Evolutionary conservation across 441 rosid genomes (phyloP).

Genomic region (Manihot esculenta): DNA sequence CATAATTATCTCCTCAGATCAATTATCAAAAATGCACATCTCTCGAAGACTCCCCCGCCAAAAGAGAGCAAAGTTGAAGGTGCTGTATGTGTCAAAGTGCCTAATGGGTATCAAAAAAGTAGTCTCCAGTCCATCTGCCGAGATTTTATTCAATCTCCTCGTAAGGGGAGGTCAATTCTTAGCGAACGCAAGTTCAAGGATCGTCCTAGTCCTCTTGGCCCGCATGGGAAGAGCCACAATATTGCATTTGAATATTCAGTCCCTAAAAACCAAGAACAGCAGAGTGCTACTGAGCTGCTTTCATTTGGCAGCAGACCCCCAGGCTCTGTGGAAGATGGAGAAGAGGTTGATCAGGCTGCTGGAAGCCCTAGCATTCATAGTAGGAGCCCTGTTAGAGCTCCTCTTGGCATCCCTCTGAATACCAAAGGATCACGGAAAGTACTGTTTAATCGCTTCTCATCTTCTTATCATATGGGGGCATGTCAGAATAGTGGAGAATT

Average conservation of each 20-base stretch:
- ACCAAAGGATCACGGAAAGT: slow-evolving; percentile 31
- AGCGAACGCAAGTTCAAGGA: slow-evolving; percentile 51
- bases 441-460: slow-evolving; percentile 14
- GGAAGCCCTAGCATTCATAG: slow-evolving; percentile 61
- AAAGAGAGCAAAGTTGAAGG: slow-evolving; percentile 33
- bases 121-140: slow-evolving; percentile 33
- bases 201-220: slow-evolving; percentile 44
- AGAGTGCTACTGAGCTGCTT: slow-evolving; percentile 51
- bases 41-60: slow-evolving; percentile 42
- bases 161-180: slow-evolving; percentile 52
- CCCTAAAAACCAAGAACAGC: slow-evolving; percentile 44
- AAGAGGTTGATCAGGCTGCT: slow-evolving; percentile 74
- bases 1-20: slow-evolving; percentile 63
- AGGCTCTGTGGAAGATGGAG: slow-evolving; percentile 70
- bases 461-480: slow-evolving; percentile 23
- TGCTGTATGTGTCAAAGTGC: slow-evolving; percentile 26
- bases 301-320: slow-evolving; percentile 68
- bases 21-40: slow-evolving; percentile 61
- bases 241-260: slow-evolving; percentile 39
- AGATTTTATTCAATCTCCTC: slow-evolving; percentile 52
- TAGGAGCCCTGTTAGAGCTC: slow-evolving; percentile 62
- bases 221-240: slow-evolving; percentile 43
- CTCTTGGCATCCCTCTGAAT: slow-evolving; percentile 56
- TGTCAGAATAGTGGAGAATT: slow-evolving; percentile 51
- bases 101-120: slow-evolving; percentile 39